Conservation (phyloP, 2,329 filamentous ascomycete genomes). For the Thelonectria olida region DNA sequence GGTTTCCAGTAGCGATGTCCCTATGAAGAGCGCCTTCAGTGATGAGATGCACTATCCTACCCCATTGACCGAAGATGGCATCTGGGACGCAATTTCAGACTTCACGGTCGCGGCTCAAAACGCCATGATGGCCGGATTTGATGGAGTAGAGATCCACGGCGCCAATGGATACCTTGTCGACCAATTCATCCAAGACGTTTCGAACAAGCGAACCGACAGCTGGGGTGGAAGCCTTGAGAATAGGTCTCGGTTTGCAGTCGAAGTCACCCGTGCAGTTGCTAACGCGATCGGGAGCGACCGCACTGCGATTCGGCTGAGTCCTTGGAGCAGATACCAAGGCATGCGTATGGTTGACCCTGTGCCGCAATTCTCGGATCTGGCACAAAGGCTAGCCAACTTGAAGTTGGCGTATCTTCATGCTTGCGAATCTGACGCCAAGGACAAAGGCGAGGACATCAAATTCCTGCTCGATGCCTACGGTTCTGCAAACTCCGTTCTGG, state of each 20-base stretch:
- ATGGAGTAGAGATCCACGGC: slow-evolving; percentile 69
- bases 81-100: background rate
- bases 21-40: no score
- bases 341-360: slow-evolving; percentile 69
- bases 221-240: slow-evolving; percentile 62
- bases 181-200: slow-evolving; percentile 54
- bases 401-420: background rate
- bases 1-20: background rate
- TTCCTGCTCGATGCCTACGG: slow-evolving; percentile 12
- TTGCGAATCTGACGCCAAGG: slow-evolving; percentile 42
- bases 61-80: background rate
- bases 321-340: slow-evolving; percentile 66
- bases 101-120: slow-evolving; percentile 32
- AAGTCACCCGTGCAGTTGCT: slow-evolving; percentile 32
- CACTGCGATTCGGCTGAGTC: slow-evolving; percentile 64
- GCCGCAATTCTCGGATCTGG: slow-evolving; percentile 68
- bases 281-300: slow-evolving; percentile 57
- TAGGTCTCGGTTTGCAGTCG: slow-evolving; percentile 53
- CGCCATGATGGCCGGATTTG: slow-evolving; percentile 70
- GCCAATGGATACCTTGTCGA: slow-evolving; percentile 66
- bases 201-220: slow-evolving; percentile 57
- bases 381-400: slow-evolving; percentile 31
- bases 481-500: slow-evolving; percentile 46
- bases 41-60: no score
- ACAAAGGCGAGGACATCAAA: slow-evolving; percentile 34